Conservation (phyloP, 73 alveolate species). For the Uronychia setigera region DNA sequence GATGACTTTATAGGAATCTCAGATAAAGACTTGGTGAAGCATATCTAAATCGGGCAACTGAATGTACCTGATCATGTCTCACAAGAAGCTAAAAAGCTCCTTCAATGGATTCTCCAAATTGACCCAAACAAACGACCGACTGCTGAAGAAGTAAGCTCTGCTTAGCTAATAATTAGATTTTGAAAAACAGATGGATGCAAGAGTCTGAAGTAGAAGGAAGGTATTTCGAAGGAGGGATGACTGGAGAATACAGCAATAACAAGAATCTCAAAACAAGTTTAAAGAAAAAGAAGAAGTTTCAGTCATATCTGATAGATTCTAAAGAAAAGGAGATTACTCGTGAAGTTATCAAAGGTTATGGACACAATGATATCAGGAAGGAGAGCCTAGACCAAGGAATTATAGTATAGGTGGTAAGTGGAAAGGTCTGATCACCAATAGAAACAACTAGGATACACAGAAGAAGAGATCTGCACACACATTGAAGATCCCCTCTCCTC, state of each 20-base stretch:
- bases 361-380: background rate
- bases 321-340: background rate
- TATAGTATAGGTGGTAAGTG: background rate
- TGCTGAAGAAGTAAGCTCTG: slow-evolving; percentile 48
- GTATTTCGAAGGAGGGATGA: background rate
- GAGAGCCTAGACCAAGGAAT: slow-evolving; percentile 1
- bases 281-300: background rate
- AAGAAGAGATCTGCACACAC: background rate
- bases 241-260: background rate
- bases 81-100: slow-evolving; percentile 14
- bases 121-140: slow-evolving; percentile 66
- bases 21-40: slow-evolving; percentile 65
- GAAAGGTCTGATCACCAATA: background rate
- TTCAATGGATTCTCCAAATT: slow-evolving; percentile 42
- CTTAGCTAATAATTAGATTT: background rate
- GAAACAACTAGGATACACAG: background rate
- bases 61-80: slow-evolving; percentile 39
- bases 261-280: background rate
- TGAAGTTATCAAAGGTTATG: background rate
- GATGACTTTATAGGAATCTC: slow-evolving; percentile 9
- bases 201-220: background rate
- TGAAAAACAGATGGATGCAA: background rate
- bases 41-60: slow-evolving; percentile 45
- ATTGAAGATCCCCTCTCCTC: background rate
- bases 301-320: background rate